Conservation (phyloP, 257 asterid genomes). For the Solanum stenotomum region DNA sequence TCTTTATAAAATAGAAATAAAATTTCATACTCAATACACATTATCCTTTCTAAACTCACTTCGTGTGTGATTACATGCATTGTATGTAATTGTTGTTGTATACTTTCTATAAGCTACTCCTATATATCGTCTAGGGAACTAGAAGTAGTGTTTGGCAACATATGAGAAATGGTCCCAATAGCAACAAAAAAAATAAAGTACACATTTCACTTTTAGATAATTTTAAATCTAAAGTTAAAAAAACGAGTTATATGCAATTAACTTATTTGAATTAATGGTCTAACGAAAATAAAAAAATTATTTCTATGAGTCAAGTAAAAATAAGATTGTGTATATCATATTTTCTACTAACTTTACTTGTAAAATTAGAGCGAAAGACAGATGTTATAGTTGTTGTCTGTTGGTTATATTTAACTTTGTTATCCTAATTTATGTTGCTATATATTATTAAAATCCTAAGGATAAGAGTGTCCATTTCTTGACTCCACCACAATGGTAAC, state of each 20-base stretch:
- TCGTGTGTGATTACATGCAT: no score
- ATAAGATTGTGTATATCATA: not conserved
- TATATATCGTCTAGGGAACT: not conserved
- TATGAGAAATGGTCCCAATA: not conserved
- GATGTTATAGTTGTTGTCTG: no score
- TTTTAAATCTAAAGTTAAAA: not conserved
- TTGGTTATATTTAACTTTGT: not conserved
- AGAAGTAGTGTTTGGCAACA: not conserved
- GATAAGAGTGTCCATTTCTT: not conserved
- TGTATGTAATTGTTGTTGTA: not conserved
- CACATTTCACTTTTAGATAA: not conserved
- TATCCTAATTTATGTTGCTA: not conserved
- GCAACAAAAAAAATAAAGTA: no score
- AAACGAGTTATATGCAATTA: not conserved
- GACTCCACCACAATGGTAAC: not conserved
- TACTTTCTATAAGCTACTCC: not conserved
- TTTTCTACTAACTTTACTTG: no score
- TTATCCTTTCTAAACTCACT: not conserved
- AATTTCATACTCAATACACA: accelerated
- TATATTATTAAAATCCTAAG: not conserved
- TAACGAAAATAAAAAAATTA: no score
- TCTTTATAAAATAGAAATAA: no score
- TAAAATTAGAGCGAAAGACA: no score
- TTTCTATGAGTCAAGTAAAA: no score
- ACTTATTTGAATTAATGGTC: not conserved